Evolutionary conservation across 805 yeast species (phyloP).

Genomic region (Candida ulmi): DNA sequence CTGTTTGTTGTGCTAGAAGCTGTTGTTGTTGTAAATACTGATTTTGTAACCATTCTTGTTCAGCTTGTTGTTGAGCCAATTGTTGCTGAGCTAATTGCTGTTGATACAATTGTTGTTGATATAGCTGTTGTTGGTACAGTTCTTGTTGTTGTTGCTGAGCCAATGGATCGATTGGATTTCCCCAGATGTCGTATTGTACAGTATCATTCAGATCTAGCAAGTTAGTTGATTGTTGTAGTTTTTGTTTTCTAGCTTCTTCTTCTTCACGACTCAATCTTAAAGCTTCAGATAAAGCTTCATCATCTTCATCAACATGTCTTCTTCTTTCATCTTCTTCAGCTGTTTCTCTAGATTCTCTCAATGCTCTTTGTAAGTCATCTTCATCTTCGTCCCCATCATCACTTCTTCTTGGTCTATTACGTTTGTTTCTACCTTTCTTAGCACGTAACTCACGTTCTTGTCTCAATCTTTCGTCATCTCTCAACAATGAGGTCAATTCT

Average conservation of each 20-base stretch:
- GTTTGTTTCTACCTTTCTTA: slow-evolving; percentile 30
- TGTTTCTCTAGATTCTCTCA: slow-evolving; percentile 73
- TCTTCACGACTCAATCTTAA: slow-evolving; percentile 70
- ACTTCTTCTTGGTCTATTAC: slow-evolving; percentile 28
- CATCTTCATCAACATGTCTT: slow-evolving; percentile 38
- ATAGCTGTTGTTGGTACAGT: slow-evolving; percentile 22
- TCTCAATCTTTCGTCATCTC: slow-evolving; percentile 75
- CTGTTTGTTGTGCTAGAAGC: slow-evolving; percentile 27
- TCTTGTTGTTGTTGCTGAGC: slow-evolving; percentile 13
- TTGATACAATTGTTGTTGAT: slow-evolving; percentile 21
- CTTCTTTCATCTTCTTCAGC: slow-evolving; percentile 79
- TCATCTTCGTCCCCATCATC: slow-evolving; percentile 46
- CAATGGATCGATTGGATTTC: slow-evolving; percentile 22
- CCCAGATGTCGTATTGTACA: slow-evolving; percentile 24
- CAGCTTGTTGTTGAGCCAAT: slow-evolving; percentile 10
- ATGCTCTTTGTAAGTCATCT: slow-evolving; percentile 71
- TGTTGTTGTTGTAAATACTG: slow-evolving; percentile 31
- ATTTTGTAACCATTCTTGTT: slow-evolving; percentile 27
- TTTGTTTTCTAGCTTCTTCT: slow-evolving; percentile 58
- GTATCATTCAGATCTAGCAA: slow-evolving; percentile 43
- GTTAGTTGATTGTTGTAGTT: slow-evolving; percentile 35
- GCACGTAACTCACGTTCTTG: slow-evolving; percentile 53
- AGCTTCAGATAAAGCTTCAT: slow-evolving; percentile 60
- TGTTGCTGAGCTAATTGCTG: slow-evolving; percentile 15
- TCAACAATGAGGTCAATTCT: slow-evolving; percentile 73